phyloP scores from a whole-genome alignment of 1,284 basidiomycete species.

The Trametes polyzona region DNA sequence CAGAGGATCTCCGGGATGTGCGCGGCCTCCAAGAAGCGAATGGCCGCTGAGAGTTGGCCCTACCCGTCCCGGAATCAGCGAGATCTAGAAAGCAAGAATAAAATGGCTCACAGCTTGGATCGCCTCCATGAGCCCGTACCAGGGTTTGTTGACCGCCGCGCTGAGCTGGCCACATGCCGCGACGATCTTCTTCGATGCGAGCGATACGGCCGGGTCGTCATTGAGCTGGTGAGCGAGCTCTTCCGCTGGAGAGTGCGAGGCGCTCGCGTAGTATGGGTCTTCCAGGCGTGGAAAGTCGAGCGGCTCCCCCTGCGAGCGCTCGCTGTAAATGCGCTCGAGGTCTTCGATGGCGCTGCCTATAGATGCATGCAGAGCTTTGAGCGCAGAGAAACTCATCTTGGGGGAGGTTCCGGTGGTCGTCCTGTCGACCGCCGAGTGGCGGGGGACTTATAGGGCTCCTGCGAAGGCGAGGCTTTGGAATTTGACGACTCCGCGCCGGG shows the following conservation, averaged over 20 bases:
- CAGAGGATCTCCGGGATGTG: constrained; percentile 36
- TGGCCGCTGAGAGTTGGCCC: constrained; percentile 9
- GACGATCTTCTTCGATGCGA: constrained; percentile 61
- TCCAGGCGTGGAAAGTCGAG: constrained; percentile 68
- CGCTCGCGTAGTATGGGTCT: constrained; percentile 47
- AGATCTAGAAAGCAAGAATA: not conserved
- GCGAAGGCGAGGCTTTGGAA: no score
- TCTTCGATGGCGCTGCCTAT: constrained; percentile 69
- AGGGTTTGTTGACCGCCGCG: constrained; percentile 51
- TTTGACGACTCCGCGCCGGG: no score
- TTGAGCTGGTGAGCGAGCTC: constrained; percentile 51
- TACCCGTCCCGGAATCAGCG: not conserved
- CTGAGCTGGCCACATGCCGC: constrained; percentile 65
- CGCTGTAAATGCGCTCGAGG: constrained; percentile 61
- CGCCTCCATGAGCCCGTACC: constrained; percentile 17
- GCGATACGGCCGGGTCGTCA: constrained; percentile 53
- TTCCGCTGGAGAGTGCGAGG: constrained; percentile 23
- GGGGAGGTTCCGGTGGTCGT: no score
- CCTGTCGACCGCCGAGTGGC: not conserved
- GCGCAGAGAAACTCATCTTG: constrained; percentile 56
- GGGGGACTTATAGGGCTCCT: not conserved
- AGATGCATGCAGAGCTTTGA: constrained; percentile 66
- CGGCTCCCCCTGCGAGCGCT: constrained; percentile 3
- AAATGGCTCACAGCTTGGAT: constrained; percentile 10
- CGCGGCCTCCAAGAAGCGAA: constrained; percentile 4